Base-by-base conservation (phyloP, 768 basidiomycete species). In the Tremella fuciformis region DNA sequence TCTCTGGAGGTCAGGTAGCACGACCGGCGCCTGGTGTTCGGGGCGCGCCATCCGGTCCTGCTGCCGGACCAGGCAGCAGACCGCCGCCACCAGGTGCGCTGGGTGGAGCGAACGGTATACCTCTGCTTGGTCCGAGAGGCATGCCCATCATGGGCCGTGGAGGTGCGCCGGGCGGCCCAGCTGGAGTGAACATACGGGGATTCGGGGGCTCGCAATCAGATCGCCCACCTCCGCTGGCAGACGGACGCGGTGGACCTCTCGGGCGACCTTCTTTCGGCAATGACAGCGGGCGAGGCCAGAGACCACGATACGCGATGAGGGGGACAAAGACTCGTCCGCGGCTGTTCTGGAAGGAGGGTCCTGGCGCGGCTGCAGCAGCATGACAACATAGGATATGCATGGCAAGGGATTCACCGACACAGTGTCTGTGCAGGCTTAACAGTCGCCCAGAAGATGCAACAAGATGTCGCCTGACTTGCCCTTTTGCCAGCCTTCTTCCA, bases 311-410 rank as follows among this genome's bases (percentile, higher is more conserved):
- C 41, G 55, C 49, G 25, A 49, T 55, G 51, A 70, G 53, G 49
- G 55, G 53, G 53, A 72, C 73, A 4, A 61, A 24, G 47, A 52
- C 39, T 19, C 48, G 68, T 49, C 73, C 73, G 15, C 51, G 47
- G 22, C 48, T 74, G 52, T 62, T 64, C 16, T 74, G 61, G 57
- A 60, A 64, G 38, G 69, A 74, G 60, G 70, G 66, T 1, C 70
- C 70, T 13, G 70, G 67, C 13, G 66, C 65, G 8, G 15, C 41
- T 18, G 57, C 50, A 50, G 21, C 15, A 15, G 48, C 26, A 25
- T 26, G 26, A 15, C 48, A 25, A 22, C 19, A 50, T 15, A 8
- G 24, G 7, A 50, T 19, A 50, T 16, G 48, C 24, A 50, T n/a
- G 9, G 22, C 15, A n/a, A 3, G 21, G 48, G 9, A 21, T 21